These are phyloP conservation scores for Isatis tinctoria DNA, from an alignment of 345 rosid species.

Conservation along the genomic window DNA sequence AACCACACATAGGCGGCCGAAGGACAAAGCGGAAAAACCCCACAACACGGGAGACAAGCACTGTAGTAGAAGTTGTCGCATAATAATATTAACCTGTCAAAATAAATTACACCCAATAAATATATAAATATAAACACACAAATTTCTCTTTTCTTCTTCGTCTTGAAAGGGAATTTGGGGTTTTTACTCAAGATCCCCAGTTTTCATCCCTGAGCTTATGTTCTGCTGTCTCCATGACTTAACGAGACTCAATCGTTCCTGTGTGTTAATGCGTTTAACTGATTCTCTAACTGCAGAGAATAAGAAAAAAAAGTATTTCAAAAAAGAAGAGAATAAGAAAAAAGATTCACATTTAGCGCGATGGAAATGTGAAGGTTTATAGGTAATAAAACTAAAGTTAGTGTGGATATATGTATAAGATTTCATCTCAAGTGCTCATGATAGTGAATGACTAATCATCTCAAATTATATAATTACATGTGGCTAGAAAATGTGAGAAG, in stretches of 20 bases:
- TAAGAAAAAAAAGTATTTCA: too few species aligned
- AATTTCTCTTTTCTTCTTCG: slow-evolving; percentile 1
- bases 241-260: slow-evolving; percentile 38
- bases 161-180: neutral
- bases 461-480: neutral
- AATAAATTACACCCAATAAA: slow-evolving; percentile 29
- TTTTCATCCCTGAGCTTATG: slow-evolving; percentile 9
- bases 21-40: neutral
- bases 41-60: neutral
- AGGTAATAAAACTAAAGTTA: neutral
- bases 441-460: neutral
- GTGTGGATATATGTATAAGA: neutral
- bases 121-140: slow-evolving; percentile 21
- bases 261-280: slow-evolving; percentile 42
- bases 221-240: slow-evolving; percentile 16
- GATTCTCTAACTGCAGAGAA: slow-evolving; percentile 64
- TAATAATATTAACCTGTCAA: slow-evolving; percentile 10
- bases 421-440: neutral
- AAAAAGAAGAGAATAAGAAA: neutral
- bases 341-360: neutral
- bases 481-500: slow-evolving; percentile 8
- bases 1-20: slow-evolving; percentile 5
- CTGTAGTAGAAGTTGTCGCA: neutral
- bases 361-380: neutral
- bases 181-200: slow-evolving; percentile 2